Conservation (phyloP, 306 rosid genomes). For the Quercus dentata region DNA sequence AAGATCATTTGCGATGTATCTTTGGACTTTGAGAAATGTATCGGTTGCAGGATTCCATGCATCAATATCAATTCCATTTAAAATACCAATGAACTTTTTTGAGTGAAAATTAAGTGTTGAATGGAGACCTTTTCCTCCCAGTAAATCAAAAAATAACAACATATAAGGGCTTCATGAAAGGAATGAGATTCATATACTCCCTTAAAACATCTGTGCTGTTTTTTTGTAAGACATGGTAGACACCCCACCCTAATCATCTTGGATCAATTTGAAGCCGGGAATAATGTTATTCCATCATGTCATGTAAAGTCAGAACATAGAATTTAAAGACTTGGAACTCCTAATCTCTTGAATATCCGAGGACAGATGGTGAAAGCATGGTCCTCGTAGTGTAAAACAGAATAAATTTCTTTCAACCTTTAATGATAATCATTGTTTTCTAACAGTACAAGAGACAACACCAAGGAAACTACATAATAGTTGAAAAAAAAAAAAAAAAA, state of each 20-base stretch:
- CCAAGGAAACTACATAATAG: too few relatives aligned
- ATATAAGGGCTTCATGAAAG: constrained; percentile 6
- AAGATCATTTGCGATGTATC: constrained; percentile 75
- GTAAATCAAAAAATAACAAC: constrained; percentile 32
- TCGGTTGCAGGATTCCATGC: constrained; percentile 91
- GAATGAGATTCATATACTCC: constrained; percentile 2
- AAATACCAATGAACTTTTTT: constrained; percentile 82
- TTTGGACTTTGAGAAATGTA: constrained; percentile 67
- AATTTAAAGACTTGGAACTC: too few relatives aligned
- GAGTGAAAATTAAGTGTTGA: constrained; percentile 74
- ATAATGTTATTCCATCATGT: neutral
- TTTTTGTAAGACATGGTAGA: constrained; percentile 3
- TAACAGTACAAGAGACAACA: too few relatives aligned
- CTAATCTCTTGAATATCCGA: too few relatives aligned
- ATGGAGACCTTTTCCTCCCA: constrained; percentile 94
- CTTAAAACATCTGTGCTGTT: neutral
- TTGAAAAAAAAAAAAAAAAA: too few relatives aligned
- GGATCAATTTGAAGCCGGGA: neutral
- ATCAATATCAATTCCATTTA: constrained; percentile 93
- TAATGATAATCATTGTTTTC: neutral
- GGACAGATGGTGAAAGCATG: too few relatives aligned
- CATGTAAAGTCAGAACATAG: neutral
- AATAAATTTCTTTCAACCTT: neutral
- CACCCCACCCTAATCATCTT: constrained; percentile 6
- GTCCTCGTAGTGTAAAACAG: too few relatives aligned